Percentiles rank a stretch among this genome's conserved stretches.
These are phyloP conservation scores for Trichaptum fuscoviolaceum DNA, from an alignment of 768 basidiomycete genomes.

Conservation along the genomic window DNA sequence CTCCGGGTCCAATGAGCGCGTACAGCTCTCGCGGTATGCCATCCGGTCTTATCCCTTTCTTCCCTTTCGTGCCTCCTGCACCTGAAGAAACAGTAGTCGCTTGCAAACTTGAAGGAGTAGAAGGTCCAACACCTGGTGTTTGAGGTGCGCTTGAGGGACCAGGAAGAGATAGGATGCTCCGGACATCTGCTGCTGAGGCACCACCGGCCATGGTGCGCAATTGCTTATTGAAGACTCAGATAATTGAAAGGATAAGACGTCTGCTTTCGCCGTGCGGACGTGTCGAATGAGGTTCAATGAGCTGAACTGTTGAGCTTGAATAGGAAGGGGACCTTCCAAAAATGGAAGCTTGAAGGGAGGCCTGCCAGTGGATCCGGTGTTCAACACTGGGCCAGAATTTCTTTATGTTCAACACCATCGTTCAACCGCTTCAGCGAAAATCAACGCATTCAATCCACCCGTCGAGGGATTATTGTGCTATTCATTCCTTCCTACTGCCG, in stretches of 20 bases:
- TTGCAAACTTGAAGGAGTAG: background rate
- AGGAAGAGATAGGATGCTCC: constrained; percentile 73
- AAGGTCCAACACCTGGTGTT: constrained; percentile 9
- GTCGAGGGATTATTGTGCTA: no score
- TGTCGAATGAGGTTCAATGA: no score
- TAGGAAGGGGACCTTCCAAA: no score
- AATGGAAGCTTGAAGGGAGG: no score
- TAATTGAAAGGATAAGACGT: background rate
- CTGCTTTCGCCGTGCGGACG: no score
- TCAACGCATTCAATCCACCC: background rate
- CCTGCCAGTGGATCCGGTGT: no score
- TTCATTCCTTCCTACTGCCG: no score
- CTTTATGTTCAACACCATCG: background rate
- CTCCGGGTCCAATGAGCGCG: constrained; percentile 90
- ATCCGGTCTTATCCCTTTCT: constrained; percentile 52
- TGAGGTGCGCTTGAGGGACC: constrained; percentile 9
- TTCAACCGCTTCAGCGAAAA: background rate
- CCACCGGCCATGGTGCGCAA: constrained; percentile 42
- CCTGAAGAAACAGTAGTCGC: constrained; percentile 26
- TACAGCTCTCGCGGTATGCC: constrained; percentile 93
- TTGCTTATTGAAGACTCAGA: background rate
- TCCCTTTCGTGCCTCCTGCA: constrained; percentile 25
- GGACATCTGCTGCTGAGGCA: constrained; percentile 71
- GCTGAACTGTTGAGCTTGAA: no score
- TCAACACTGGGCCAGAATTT: background rate